Evolutionary conservation across 352 stramenopile genomes (phyloP), one percentile per base, ranked within the genome.

Genomic region (Phytopythium aichiense): DNA sequence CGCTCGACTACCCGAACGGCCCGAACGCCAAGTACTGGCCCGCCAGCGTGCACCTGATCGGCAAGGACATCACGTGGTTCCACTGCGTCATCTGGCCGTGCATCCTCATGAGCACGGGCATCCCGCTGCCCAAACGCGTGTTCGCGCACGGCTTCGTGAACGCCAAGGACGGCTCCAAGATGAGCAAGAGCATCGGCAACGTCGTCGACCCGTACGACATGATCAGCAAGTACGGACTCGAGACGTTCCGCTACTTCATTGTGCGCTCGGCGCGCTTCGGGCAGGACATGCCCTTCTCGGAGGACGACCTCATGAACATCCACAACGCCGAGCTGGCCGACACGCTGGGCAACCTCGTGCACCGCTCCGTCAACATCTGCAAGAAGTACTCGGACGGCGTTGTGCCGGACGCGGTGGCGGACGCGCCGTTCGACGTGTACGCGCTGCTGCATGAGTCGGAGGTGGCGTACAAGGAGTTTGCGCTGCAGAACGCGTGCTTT

Each of bases 21-120:
- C 74, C 84, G 12, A 69, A 86, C 37, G 72, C 82, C 50, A 88
- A 84, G 70, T 93, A 88, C 73, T 95, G 86, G 86, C 83, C 84
- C 13, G 86, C 82, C 40, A 91, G 68, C 50, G 86, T 95, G 57
- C 86, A 95, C 71, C 84, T 95, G n/a, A 93, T 95, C 52, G 86
- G 97, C 50, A 99, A 99, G 83, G 98, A 99, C 80, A 99, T 99
- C 69, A 88, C 98, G 61, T 92, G 97, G 72, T 99, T 99, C 73
- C 98, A 99, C 84, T 91, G 92, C 30, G 92, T 99, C 16, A 99
- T 99, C 74, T 99, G 97, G 97, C 97, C 97, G n/a, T 99, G 94
- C 77, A 98, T 99, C 42, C 81, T 99, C 53, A 99, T 99, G 94
- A 98, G 89, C 60, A 92, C 94, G 33, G 96, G 82, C 30, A 81